Percentiles rank a stretch among this genome's conserved stretches.
These are phyloP conservation scores for Pseudogymnoascus pannorum DNA, from an alignment of 2,329 filamentous ascomycete genomes.

Conservation along the genomic window DNA sequence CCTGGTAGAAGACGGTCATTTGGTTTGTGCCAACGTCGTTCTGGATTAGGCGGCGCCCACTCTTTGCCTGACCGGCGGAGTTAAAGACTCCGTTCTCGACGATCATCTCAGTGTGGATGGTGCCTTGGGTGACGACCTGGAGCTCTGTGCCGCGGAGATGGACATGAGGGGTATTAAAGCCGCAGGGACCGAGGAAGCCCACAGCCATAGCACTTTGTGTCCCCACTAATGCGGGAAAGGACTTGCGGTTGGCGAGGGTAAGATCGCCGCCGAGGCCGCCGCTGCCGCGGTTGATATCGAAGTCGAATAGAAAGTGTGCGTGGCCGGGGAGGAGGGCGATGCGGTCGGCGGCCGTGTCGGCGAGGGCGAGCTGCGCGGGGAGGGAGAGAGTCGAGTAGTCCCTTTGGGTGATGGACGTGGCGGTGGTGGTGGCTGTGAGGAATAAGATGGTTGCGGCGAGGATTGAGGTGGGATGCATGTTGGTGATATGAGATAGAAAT, in stretches of 20 bases:
- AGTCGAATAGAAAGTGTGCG: conserved; percentile 43
- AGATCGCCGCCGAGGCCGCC: conserved; percentile 40
- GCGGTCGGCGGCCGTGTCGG: conserved; percentile 36
- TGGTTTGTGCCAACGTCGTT: too few species aligned
- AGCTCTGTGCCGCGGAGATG: conserved; percentile 48
- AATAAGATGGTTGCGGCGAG: too few species aligned
- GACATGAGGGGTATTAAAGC: conserved; percentile 50
- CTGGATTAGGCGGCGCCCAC: conserved; percentile 33
- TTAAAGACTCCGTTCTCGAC: too few species aligned
- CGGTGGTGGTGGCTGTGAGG: too few species aligned
- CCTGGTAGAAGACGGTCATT: conserved; percentile 49
- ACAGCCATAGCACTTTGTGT: conserved; percentile 44
- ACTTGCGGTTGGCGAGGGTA: conserved; percentile 46
- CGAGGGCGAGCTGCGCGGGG: conserved; percentile 23
- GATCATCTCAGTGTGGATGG: conserved; percentile 43
- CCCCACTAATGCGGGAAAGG: conserved; percentile 49
- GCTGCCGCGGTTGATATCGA: conserved; percentile 29
- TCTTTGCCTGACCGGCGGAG: conserved; percentile 33
- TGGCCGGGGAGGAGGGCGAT: conserved; percentile 37
- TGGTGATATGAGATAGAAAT: too few species aligned
- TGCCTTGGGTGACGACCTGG: conserved; percentile 42
- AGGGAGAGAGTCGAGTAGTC: too few species aligned
- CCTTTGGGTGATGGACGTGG: too few species aligned
- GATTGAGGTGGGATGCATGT: too few species aligned
- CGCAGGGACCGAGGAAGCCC: conserved; percentile 44